These are phyloP conservation scores for Biscogniauxia marginata DNA, from an alignment of 2,329 filamentous ascomycete species.

Conservation along the genomic window DNA sequence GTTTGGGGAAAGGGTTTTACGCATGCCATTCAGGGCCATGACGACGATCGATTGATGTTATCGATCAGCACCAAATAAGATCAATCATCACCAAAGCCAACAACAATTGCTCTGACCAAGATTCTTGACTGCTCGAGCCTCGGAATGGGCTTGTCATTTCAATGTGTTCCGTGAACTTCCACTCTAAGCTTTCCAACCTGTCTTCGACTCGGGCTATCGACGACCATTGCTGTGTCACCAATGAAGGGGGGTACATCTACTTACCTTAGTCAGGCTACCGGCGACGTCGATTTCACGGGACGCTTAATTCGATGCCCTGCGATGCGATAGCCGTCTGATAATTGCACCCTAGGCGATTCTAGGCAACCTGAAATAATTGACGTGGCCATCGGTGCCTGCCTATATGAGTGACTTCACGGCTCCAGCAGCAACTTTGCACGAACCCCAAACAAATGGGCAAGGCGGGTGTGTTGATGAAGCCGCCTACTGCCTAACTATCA, in stretches of 20 bases:
- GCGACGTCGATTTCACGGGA: background rate
- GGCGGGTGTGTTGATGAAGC: background rate
- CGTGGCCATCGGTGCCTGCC: background rate
- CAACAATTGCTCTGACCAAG: constrained; percentile 21
- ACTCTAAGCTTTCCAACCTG: constrained; percentile 1
- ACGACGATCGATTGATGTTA: constrained; percentile 24
- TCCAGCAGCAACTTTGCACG: background rate
- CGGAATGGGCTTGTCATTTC: constrained; percentile 6
- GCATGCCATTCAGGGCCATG: constrained; percentile 26
- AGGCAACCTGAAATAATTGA: background rate
- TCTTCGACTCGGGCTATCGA: background rate
- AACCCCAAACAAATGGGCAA: too few relatives aligned
- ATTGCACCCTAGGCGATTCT: background rate
- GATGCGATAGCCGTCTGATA: background rate
- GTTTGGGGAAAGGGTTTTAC: constrained; percentile 25
- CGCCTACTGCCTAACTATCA: background rate
- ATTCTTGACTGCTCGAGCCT: constrained; percentile 7
- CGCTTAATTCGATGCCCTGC: background rate
- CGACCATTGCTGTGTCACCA: background rate
- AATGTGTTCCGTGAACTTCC: constrained; percentile 13
- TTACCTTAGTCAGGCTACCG: background rate
- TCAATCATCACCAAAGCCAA: constrained; percentile 26
- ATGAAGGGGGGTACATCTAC: too few relatives aligned
- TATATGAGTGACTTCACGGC: background rate
- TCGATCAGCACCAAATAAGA: constrained; percentile 22